These are phyloP conservation scores for Trichophyton benhamiae DNA, from an alignment of 2,329 filamentous ascomycete genomes.

Conservation along the genomic window DNA sequence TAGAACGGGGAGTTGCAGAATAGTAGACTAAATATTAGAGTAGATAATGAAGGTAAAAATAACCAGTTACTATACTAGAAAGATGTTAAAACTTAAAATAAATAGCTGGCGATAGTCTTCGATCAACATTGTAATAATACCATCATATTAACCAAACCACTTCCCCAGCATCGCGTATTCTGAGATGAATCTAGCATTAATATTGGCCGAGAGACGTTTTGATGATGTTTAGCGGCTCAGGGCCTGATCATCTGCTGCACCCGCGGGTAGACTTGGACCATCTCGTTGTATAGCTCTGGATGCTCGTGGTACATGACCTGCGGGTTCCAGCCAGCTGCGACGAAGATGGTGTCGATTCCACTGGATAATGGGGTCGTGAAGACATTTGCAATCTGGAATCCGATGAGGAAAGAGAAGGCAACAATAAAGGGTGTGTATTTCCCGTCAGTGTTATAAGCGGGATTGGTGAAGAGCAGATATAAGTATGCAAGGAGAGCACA, in stretches of 20 bases:
- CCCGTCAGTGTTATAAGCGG: constrained; percentile 58
- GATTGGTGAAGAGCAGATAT: constrained; percentile 74
- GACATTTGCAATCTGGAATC: constrained; percentile 76
- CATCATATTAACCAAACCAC: no score
- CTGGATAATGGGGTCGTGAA: constrained; percentile 80
- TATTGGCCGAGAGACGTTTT: no score
- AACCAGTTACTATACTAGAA: no score
- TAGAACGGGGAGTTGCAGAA: no score
- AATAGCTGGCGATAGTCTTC: no score
- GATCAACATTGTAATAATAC: no score
- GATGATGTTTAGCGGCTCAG: background rate
- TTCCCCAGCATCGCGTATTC: no score
- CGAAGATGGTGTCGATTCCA: constrained; percentile 86
- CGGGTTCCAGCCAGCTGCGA: constrained; percentile 57
- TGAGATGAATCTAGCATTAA: no score
- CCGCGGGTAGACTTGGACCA: background rate
- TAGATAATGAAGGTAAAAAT: no score
- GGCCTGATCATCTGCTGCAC: background rate
- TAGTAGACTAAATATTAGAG: no score
- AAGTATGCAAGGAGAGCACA: constrained; percentile 73
- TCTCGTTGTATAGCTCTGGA: constrained; percentile 50
- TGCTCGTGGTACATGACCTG: constrained; percentile 66
- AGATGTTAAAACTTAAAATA: no score
- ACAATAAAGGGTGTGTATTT: constrained; percentile 64
- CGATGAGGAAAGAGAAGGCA: constrained; percentile 78